These are phyloP conservation scores for Cytospora paraplurivora DNA, from an alignment of 2,329 filamentous ascomycete genomes.

Conservation along the genomic window DNA sequence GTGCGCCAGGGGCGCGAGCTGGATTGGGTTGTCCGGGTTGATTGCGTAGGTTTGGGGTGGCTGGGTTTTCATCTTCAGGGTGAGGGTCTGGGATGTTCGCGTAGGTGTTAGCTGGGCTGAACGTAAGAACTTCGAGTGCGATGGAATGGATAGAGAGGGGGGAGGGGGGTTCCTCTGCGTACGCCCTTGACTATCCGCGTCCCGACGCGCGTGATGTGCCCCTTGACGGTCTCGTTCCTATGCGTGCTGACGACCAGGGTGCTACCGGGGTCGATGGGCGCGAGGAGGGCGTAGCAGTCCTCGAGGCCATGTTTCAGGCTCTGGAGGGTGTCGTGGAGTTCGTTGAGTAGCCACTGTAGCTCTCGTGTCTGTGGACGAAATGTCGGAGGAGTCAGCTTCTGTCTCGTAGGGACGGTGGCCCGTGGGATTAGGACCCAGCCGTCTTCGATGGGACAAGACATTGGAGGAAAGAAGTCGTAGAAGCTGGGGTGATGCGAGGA, in stretches of 20 bases:
- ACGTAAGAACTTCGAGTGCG: no score
- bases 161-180: conserved; percentile 40
- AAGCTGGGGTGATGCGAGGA: neutral
- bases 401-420: neutral
- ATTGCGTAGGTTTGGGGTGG: conserved; percentile 53
- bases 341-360: conserved; percentile 56
- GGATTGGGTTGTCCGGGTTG: conserved; percentile 52
- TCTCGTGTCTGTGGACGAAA: conserved; percentile 49
- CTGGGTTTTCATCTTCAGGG: conserved; percentile 74
- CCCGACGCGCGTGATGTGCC: conserved; percentile 85
- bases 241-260: conserved; percentile 88
- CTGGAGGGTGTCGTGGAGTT: conserved; percentile 51
- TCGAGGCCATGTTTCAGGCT: conserved; percentile 69
- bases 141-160: neutral
- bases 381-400: conserved; percentile 1
- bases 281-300: conserved; percentile 85
- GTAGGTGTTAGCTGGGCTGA: neutral
- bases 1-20: conserved; percentile 69
- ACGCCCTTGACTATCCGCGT: conserved; percentile 91
- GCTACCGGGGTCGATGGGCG: conserved; percentile 80
- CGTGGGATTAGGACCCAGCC: conserved; percentile 22
- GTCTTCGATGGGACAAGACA: conserved; percentile 16
- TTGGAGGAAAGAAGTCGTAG: conserved; percentile 16
- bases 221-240: conserved; percentile 87
- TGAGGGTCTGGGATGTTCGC: conserved; percentile 60